Base-by-base conservation (phyloP, 2,329 filamentous ascomycete species). In the Penicillium sp. region DNA sequence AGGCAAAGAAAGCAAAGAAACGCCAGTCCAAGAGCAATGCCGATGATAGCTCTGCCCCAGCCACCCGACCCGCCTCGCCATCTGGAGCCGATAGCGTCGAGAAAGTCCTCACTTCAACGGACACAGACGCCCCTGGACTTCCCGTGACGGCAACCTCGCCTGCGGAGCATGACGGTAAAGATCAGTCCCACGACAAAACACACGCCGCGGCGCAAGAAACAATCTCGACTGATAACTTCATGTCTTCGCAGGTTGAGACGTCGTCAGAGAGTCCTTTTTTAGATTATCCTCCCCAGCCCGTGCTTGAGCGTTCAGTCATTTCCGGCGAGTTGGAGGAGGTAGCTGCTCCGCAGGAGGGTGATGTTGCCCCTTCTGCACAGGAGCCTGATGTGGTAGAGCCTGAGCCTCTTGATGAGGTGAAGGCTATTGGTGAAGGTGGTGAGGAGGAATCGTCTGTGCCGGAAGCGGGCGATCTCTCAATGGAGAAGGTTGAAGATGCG, bases 1-100 rank as follows among this genome's bases (percentile, higher is more conserved):
- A 70, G 10, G 81, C 81, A 60, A 79, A 80, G 59, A 80, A 81
- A 55, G 75, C 77, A 29, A 74, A 72, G 57, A 72, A 68, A 56
- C 69, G 66, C 43, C 66, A 69, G 38, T 73, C 71, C 14, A 69
- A 71, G 49, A 66, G 54, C 45, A 54, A 62, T 43, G 66, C 67
- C 43, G 62, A 66, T 13, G 52, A 61, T 13, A 59, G 65, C 43
- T 39, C 54, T 38, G 43, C 52, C 11, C 22, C 54, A 18, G 40
- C 51, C 5, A 55, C 59, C 36, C 61, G 66, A 13, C 46, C 59
- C 54, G 45, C 52, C 24, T 29, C 46, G 48, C 36, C 52, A 27
- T 14, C 13, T 29, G 46, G 56, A 21, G 13, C 49, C 27, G 44
- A 40, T 46, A 40, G n/a, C 32, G 51, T 55, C 43, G 65, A 53